Evolutionary conservation across 2,329 filamentous ascomycete genomes (phyloP).

Genomic region (Trichoderma endophyticum): DNA sequence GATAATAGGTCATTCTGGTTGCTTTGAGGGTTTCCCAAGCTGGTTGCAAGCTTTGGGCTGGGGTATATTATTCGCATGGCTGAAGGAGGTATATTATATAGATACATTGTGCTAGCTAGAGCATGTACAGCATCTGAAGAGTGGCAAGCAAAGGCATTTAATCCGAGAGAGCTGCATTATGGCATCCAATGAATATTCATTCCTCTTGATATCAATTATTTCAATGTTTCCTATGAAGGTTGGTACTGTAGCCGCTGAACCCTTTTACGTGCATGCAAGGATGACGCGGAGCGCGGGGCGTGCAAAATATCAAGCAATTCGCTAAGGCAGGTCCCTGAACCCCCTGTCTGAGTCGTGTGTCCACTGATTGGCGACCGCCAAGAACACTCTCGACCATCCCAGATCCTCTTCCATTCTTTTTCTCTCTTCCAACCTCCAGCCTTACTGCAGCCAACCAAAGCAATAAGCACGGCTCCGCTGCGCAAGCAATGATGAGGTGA

Average conservation of each 20-base stretch:
- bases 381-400: background rate
- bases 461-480: background rate
- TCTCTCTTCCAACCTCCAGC: background rate
- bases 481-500: background rate
- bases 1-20: background rate
- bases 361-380: background rate
- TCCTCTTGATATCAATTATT: background rate
- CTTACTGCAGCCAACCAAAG: background rate
- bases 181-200: background rate
- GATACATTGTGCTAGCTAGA: background rate
- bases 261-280: background rate
- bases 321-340: constrained; percentile 6
- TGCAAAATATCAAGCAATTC: constrained; percentile 5
- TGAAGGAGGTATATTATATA: background rate
- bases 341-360: background rate
- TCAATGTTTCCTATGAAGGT: background rate
- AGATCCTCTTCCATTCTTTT: background rate
- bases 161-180: background rate
- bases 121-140: background rate
- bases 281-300: constrained; percentile 8
- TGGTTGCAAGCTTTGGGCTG: background rate
- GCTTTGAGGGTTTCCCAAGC: background rate
- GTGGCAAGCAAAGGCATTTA: background rate
- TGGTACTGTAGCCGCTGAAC: background rate
- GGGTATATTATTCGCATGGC: background rate